Evolutionary conservation across 1,284 basidiomycete species (phyloP), one percentile per base, ranked within the genome.

Genomic region (Leccinum glutinopallens): DNA sequence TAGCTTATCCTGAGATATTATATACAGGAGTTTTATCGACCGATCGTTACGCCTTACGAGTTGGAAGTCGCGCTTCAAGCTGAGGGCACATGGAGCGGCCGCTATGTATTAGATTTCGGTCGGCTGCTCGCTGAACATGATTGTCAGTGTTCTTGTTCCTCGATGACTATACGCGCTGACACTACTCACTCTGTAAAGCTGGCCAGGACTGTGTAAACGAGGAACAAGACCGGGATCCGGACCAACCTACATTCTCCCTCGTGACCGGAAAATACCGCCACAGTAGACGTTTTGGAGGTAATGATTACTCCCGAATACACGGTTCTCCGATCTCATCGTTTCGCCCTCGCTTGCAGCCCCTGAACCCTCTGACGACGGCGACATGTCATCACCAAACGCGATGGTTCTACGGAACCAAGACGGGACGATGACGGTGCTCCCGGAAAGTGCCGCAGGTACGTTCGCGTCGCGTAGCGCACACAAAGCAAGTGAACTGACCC

Each of bases 41-140:
- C 97, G 0, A 97, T 99, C 61, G 85, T 99, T 29, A 98, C 97
- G 1, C 97, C 97, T 0, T 98, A 89, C 76, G 97, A 99, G 76
- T 83, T 98, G 51, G 87, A 92, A 70, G 79, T 97, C 3, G 94
- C 96, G 0, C 81, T 99, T 17, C 86, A 83, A 66, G 77, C 81
- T 0, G 84, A 87, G 63, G 85, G 84, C 65, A 81, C 77, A 39
- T 97, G 94, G 95, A 89, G 85, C 1, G 92, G 94, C 0, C 82
- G 85, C 62, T 97, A 97, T 71, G 84, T 92, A 9, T 82, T 96
- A 3, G 89, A 96, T 73, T 93, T 98, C 67, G 88, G 86, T 39
- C 82, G 83, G 69, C 80, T 96, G 1, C 76, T 97, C 22, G 77
- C 82, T 6, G 80, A 69, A 66, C 63, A 66, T 29, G 51, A 13